Percentiles rank a stretch among this genome's conserved stretches.
Evolutionary conservation across 2,329 filamentous ascomycete species (phyloP).

Genomic region (Penicillium fuscoglaucum): DNA sequence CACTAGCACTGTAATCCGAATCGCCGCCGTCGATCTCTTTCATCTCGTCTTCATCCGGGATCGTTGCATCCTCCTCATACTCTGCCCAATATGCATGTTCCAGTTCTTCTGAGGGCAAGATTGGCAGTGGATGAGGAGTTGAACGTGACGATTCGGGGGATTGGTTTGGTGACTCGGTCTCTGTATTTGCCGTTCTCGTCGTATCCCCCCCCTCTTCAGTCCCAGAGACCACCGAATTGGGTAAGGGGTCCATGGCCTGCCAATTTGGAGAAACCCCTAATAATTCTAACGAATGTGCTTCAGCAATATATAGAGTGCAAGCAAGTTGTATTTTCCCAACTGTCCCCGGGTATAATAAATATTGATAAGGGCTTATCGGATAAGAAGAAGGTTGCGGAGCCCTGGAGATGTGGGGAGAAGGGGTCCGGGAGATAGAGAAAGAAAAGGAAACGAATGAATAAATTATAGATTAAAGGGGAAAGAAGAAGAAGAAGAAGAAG

Average conservation of each 20-base stretch:
- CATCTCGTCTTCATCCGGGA: slow-evolving; percentile 59
- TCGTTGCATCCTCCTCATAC: slow-evolving; percentile 57
- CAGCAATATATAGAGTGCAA: neutral
- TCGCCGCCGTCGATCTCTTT: slow-evolving; percentile 55
- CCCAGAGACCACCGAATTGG: slow-evolving; percentile 1
- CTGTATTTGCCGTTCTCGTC: slow-evolving; percentile 2
- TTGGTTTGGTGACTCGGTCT: slow-evolving; percentile 1
- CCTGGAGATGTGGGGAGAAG: slow-evolving; percentile 6
- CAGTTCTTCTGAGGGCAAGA: slow-evolving; percentile 16
- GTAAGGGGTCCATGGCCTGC: slow-evolving; percentile 15
- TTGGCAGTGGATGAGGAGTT: slow-evolving; percentile 22
- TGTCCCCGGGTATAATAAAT: neutral
- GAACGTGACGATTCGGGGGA: slow-evolving; percentile 13
- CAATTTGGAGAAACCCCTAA: neutral
- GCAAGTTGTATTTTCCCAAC: neutral
- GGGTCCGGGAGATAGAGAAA: slow-evolving; percentile 10
- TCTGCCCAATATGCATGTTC: slow-evolving; percentile 54
- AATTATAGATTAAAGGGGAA: slow-evolving; percentile 2
- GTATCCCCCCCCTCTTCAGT: neutral
- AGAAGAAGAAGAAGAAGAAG: slow-evolving; percentile 1
- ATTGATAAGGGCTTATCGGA: slow-evolving; percentile 17
- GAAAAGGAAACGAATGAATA: slow-evolving; percentile 2
- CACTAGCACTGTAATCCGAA: slow-evolving; percentile 55
- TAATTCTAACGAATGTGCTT: neutral
- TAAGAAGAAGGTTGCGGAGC: neutral